Evolutionary conservation across 2,329 filamentous ascomycete genomes (phyloP).

Genomic region (Diplodia scrobiculata): DNA sequence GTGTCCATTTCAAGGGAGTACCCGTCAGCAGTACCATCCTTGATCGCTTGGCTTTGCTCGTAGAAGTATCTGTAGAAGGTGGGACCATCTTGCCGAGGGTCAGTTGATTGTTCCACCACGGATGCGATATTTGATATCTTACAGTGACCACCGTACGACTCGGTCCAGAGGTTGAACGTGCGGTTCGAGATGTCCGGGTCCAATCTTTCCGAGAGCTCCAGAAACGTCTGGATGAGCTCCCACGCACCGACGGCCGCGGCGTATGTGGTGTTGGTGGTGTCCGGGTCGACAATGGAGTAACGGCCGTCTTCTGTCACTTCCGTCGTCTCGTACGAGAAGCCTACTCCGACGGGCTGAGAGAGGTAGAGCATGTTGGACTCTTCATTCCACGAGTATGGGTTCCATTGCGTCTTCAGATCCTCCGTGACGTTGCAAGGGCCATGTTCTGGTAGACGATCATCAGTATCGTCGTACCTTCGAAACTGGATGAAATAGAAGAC

Average conservation of each 20-base stretch:
- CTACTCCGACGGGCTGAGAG: constrained; percentile 46
- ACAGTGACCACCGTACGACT: constrained; percentile 54
- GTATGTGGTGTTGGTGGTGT: constrained; percentile 39
- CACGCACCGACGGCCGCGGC: constrained; percentile 43
- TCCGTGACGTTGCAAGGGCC: constrained; percentile 52
- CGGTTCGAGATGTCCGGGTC: constrained; percentile 45
- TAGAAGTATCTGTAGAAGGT: constrained; percentile 61
- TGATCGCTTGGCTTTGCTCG: constrained; percentile 57
- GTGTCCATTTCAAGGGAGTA: constrained; percentile 58
- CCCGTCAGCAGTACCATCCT: constrained; percentile 51
- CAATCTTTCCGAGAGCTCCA: constrained; percentile 48
- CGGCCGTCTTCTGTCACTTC: constrained; percentile 25
- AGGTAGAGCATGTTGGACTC: constrained; percentile 46
- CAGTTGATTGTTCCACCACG: neutral
- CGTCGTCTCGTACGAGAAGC: constrained; percentile 45
- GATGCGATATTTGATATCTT: neutral
- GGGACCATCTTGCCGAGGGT: constrained; percentile 35
- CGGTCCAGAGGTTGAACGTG: constrained; percentile 58
- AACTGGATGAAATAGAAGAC: neutral
- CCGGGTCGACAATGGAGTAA: constrained; percentile 19
- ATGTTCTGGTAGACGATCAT: constrained; percentile 36
- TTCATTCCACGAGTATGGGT: constrained; percentile 47
- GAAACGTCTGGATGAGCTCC: constrained; percentile 43
- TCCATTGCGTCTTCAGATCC: constrained; percentile 42
- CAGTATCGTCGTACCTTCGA: neutral